Evolutionary conservation across 2,329 filamentous ascomycete species (phyloP).

Genomic region (Diaporthe vaccinii): DNA sequence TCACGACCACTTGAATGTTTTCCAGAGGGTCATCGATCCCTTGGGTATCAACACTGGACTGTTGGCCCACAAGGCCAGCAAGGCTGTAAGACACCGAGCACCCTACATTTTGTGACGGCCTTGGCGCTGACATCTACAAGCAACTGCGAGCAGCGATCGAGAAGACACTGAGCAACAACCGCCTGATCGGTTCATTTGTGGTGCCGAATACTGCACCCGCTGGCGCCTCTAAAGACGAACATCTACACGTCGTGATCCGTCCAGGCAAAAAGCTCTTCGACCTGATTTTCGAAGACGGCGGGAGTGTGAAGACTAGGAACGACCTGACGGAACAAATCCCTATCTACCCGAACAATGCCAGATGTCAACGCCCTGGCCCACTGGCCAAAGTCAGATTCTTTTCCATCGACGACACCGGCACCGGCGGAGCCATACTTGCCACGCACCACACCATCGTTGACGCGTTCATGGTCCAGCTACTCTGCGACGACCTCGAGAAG

Average conservation of each 20-base stretch:
- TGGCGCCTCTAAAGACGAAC: too few species aligned
- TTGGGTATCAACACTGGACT: conserved; percentile 6
- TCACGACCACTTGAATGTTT: conserved; percentile 3
- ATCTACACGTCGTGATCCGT: background rate
- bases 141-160: background rate
- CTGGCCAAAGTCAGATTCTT: background rate
- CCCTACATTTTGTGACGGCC: accelerated
- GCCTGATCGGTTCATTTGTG: background rate
- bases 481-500: conserved; percentile 13
- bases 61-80: background rate
- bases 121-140: background rate
- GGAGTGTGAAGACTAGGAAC: background rate
- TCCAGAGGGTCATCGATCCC: background rate
- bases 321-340: background rate
- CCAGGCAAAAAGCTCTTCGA: background rate
- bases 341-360: background rate
- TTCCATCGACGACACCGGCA: background rate
- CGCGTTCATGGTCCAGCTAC: background rate
- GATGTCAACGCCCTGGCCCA: background rate
- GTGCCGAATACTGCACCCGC: background rate
- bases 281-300: background rate
- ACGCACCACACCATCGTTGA: conserved; percentile 6
- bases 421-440: background rate
- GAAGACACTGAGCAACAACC: background rate
- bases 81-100: background rate